phyloP scores from a whole-genome alignment of 305 asterid species.

The Ilex paraguariensis region DNA sequence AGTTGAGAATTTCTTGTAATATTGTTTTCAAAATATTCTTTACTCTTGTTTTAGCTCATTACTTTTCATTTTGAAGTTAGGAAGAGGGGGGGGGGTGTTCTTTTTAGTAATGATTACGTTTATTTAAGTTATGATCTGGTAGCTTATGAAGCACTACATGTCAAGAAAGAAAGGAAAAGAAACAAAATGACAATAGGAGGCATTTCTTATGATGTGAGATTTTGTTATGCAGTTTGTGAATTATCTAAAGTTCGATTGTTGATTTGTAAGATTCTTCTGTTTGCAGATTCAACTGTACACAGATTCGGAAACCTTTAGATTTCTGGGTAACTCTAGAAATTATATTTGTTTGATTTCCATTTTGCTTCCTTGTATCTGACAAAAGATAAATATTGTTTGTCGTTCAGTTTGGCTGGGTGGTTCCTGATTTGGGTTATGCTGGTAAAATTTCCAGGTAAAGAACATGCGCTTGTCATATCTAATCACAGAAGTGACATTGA shows the following conservation, averaged over 20 bases:
- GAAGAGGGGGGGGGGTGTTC: background rate
- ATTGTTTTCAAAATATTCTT: too few species aligned
- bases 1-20: too few species aligned
- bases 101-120: too few species aligned
- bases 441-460: slow-evolving; percentile 61
- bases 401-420: background rate
- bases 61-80: too few species aligned
- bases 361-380: slow-evolving; percentile 9
- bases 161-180: too few species aligned
- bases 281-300: slow-evolving; percentile 63
- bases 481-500: slow-evolving; percentile 95
- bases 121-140: too few species aligned
- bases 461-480: slow-evolving; percentile 78
- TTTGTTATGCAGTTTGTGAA: slow-evolving; percentile 2
- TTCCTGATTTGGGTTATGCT: slow-evolving; percentile 13
- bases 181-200: too few species aligned
- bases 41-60: too few species aligned
- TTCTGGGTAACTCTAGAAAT: slow-evolving; percentile 53
- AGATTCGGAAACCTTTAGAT: slow-evolving; percentile 51
- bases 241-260: slow-evolving; percentile 12
- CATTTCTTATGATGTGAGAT: too few species aligned
- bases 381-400: too few species aligned
- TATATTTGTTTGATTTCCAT: slow-evolving; percentile 7
- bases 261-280: slow-evolving; percentile 16
- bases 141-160: too few species aligned